Evolutionary conservation across 2,329 filamentous ascomycete species (phyloP).

Genomic region (Cladobotryum mycophilum): DNA sequence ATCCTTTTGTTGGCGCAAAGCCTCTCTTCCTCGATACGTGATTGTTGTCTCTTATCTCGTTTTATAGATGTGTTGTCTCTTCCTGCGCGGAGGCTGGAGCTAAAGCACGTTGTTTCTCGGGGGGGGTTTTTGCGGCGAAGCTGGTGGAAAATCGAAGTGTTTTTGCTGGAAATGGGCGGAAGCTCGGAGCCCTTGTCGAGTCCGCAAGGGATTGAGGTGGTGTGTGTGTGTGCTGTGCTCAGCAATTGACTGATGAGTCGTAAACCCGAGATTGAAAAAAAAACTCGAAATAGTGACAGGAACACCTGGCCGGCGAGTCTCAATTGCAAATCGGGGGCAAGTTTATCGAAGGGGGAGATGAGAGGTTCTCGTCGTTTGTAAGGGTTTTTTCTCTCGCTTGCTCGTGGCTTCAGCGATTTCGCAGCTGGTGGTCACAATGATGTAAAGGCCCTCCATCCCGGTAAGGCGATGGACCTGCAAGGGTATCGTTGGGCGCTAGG

Average conservation of each 20-base stretch:
- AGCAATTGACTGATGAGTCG: too few relatives aligned
- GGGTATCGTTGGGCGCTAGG: conserved; percentile 4
- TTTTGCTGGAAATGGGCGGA: conserved; percentile 10
- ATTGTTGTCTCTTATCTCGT: too few relatives aligned
- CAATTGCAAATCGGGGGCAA: too few relatives aligned
- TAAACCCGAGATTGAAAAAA: too few relatives aligned
- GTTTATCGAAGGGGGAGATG: background rate
- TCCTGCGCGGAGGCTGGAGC: too few relatives aligned
- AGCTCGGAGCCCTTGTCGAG: conserved; percentile 6
- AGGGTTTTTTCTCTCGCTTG: background rate
- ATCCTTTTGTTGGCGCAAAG: too few relatives aligned
- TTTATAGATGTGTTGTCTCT: background rate
- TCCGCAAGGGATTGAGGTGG: background rate
- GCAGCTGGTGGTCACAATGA: conserved; percentile 7
- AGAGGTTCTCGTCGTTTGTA: background rate
- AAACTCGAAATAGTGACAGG: too few relatives aligned
- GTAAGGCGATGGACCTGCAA: conserved; percentile 2
- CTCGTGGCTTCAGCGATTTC: too few relatives aligned
- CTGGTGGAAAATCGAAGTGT: conserved; percentile 1
- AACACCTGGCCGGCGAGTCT: too few relatives aligned
- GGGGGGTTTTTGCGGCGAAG: conserved; percentile 6
- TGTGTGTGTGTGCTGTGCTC: too few relatives aligned
- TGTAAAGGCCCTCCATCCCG: conserved; percentile 10
- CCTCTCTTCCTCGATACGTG: too few relatives aligned
- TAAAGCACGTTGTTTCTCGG: background rate